Evolutionary conservation across 805 yeast species (phyloP), one percentile per base, ranked within the genome.

Genomic region (Dipodascopsis uninucleata): DNA sequence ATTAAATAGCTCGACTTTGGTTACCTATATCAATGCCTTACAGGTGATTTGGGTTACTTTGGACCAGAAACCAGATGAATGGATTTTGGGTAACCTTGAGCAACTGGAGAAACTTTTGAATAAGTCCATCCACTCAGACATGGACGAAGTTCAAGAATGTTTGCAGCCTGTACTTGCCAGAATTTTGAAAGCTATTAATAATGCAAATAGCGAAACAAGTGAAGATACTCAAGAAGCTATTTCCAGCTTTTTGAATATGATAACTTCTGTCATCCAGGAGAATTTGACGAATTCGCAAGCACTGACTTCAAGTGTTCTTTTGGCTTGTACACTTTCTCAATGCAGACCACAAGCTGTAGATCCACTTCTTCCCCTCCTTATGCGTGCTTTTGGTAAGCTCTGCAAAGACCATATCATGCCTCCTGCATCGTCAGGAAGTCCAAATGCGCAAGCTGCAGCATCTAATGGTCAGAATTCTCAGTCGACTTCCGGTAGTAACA

Each of bases 381-480:
- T 93, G 81, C 78, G 89, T 60, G 86, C 95, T 0, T 82, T 94
- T 65, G 85, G 89, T 50, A 88, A 86, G 61, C 71, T 90, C 38
- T 86, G 93, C 60, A 86, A 86, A 55, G 97, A 89, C 62, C 95
- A 89, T 59, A 77, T 81, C 22, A 72, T 82, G 4, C 72, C 79
- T 31, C 74, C 85, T 5, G 81, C 77, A n/a, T n/a, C n/a, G n/a
- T n/a, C n/a, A n/a, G n/a, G n/a, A n/a, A n/a, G n/a, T 32, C 76
- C 72, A 41, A 62, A 55, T 26, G 60, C 67, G 25, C 64, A 64
- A 32, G 61, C 57, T 25, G 58, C 53, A 5, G n/a, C 24, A 14
- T 33, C 14, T 10, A 17, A n/a, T n/a, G n/a, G 9, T 9, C 36
- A 9, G 41, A 38, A 32, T 34, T 49, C 39, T n/a, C 33, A 36